Evolutionary conservation across 2,329 filamentous ascomycete species (phyloP).

Genomic region (Gremmenia infestans): DNA sequence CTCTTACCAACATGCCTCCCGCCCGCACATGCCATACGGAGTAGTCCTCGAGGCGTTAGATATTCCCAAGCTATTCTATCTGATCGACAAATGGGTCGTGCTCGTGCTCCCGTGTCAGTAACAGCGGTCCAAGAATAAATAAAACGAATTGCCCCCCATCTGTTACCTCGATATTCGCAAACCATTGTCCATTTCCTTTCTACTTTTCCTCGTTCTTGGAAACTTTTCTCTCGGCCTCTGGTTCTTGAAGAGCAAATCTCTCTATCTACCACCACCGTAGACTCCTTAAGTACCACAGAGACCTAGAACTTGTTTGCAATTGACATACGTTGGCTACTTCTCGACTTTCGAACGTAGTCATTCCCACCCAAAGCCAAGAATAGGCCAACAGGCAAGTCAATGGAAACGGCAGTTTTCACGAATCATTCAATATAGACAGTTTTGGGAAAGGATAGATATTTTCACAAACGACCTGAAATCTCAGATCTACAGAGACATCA

Average conservation of each 20-base stretch:
- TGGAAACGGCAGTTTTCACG: no score
- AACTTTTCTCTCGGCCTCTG: not conserved
- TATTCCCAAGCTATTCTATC: not conserved
- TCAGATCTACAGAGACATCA: not conserved
- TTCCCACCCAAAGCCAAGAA: no score
- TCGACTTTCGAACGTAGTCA: no score
- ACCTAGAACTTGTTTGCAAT: not conserved
- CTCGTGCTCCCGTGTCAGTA: not conserved
- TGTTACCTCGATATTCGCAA: not conserved
- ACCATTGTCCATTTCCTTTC: not conserved
- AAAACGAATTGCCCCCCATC: not conserved
- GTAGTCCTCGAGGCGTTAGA: not conserved
- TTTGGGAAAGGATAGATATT: not conserved
- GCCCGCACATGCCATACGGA: not conserved
- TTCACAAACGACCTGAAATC: not conserved
- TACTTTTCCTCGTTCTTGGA: not conserved
- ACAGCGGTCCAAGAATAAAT: not conserved
- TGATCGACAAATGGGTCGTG: not conserved
- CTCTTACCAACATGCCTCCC: not conserved
- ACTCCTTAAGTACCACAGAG: not conserved
- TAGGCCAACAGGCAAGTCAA: no score
- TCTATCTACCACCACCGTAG: not conserved
- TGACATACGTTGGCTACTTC: no score
- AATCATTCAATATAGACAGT: not conserved
- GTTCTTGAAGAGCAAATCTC: not conserved